Conservation (phyloP, 2,329 filamentous ascomycete species). For the Ophiognomonia clavigignenti-juglandacearum region DNA sequence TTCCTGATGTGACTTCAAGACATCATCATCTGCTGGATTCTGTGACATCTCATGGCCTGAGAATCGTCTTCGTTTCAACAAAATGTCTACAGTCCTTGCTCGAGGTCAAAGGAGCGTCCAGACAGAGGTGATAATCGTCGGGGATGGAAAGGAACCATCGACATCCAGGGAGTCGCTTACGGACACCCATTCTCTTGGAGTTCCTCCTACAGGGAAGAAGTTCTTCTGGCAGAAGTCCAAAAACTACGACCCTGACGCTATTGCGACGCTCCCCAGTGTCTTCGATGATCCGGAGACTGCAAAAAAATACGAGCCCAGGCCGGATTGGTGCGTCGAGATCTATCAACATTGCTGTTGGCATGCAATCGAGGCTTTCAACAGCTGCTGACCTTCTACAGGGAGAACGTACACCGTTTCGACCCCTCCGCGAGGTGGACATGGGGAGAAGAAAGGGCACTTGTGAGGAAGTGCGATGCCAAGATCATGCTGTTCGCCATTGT, state of each 20-base stretch:
- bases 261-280: slow-evolving; percentile 31
- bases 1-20: background rate
- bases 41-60: background rate
- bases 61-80: background rate
- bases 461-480: slow-evolving; percentile 35
- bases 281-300: slow-evolving; percentile 33
- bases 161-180: slow-evolving; percentile 5
- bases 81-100: slow-evolving; percentile 9
- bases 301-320: slow-evolving; percentile 28
- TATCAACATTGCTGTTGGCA: too few relatives aligned
- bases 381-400: slow-evolving; percentile 20
- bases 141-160: slow-evolving; percentile 3
- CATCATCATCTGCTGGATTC: too few relatives aligned
- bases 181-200: slow-evolving; percentile 24
- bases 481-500: slow-evolving; percentile 44
- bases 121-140: background rate
- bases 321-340: slow-evolving; percentile 20
- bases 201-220: slow-evolving; percentile 21
- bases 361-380: too few relatives aligned
- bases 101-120: background rate
- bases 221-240: slow-evolving; percentile 29
- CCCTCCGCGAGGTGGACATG: slow-evolving; percentile 38
- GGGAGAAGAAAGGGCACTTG: slow-evolving; percentile 31
- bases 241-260: slow-evolving; percentile 26
- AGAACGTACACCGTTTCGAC: slow-evolving; percentile 43